Conservation (phyloP, 2,329 filamentous ascomycete species). For the Pseudocercospora eumusae region DNA sequence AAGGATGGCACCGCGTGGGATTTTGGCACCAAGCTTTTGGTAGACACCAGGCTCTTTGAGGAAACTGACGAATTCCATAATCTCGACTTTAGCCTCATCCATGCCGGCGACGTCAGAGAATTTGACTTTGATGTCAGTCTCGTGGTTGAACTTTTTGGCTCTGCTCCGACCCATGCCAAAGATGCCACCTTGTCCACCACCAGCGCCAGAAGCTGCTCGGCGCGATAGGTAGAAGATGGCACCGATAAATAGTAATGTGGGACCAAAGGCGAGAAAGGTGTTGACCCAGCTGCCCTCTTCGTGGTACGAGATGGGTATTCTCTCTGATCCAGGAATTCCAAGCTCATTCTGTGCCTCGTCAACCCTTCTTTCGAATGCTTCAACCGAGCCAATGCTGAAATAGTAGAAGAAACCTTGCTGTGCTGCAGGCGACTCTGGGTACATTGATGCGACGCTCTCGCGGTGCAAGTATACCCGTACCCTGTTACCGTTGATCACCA, state of each 20-base stretch:
- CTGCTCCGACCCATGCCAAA: conserved; percentile 96
- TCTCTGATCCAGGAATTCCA: conserved; percentile 79
- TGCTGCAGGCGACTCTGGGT: conserved; percentile 71
- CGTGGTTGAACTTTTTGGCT: conserved; percentile 96
- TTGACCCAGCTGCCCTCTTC: conserved; percentile 72
- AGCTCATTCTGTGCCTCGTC: conserved; percentile 87
- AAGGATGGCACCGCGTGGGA: conserved; percentile 92
- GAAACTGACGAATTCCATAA: conserved; percentile 99
- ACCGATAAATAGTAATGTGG: conserved; percentile 82
- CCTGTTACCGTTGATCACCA: conserved; percentile 72
- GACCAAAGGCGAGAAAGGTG: conserved; percentile 77
- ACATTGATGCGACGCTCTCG: conserved; percentile 69
- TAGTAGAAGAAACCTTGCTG: conserved; percentile 78
- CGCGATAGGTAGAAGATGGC: conserved; percentile 77
- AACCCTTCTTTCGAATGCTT: conserved; percentile 85
- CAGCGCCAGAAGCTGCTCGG: conserved; percentile 67
- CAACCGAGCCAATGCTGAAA: conserved; percentile 93
- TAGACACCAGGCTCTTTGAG: conserved; percentile 90
- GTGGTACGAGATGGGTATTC: conserved; percentile 88
- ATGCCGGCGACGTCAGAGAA: conserved; percentile 96
- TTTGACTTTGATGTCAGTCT: conserved; percentile 94
- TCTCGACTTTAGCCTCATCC: conserved; percentile 97
- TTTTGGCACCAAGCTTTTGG: conserved; percentile 93
- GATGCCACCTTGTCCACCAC: conserved; percentile 69
- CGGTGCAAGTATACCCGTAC: conserved; percentile 81